A percentile compares a stretch with the other conserved stretches of the same genome.
These are phyloP conservation scores for Acacia melanoxylon DNA, from an alignment of 306 rosid genomes.

Conservation along the genomic window DNA sequence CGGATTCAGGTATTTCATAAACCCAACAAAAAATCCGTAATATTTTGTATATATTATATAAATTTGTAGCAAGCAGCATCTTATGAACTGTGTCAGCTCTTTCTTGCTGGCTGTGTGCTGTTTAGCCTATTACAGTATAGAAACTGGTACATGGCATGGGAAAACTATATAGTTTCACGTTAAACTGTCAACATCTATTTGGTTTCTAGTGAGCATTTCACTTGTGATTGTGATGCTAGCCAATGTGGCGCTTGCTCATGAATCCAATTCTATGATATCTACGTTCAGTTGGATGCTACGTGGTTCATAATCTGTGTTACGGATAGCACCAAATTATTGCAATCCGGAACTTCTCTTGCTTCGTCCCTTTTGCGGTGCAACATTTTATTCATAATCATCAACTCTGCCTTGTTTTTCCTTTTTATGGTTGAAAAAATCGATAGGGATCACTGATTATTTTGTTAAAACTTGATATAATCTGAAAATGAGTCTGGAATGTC, in stretches of 20 bases:
- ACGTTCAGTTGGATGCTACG: conserved; percentile 5
- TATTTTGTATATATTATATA: background rate
- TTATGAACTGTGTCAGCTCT: background rate
- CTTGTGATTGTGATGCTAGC: conserved; percentile 3
- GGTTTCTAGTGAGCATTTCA: background rate
- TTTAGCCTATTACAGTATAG: background rate
- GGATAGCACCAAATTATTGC: conserved; percentile 3
- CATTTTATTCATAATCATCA: background rate
- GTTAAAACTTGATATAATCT: background rate
- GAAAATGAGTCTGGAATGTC: background rate
- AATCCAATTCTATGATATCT: background rate
- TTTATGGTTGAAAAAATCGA: background rate
- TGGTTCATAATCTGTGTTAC: conserved; percentile 7
- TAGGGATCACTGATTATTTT: background rate
- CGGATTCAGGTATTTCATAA: conserved; percentile 59
- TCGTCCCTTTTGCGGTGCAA: background rate
- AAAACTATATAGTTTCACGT: background rate
- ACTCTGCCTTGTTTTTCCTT: background rate
- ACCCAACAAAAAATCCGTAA: conserved; percentile 18
- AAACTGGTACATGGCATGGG: background rate
- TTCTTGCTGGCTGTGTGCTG: background rate
- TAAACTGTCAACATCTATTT: background rate
- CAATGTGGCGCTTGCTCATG: background rate
- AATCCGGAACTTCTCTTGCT: conserved; percentile 9
- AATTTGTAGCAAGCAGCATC: background rate